phyloP scores from a whole-genome alignment of 169 alveolate genomes.

The Toxoplasma gondii region DNA sequence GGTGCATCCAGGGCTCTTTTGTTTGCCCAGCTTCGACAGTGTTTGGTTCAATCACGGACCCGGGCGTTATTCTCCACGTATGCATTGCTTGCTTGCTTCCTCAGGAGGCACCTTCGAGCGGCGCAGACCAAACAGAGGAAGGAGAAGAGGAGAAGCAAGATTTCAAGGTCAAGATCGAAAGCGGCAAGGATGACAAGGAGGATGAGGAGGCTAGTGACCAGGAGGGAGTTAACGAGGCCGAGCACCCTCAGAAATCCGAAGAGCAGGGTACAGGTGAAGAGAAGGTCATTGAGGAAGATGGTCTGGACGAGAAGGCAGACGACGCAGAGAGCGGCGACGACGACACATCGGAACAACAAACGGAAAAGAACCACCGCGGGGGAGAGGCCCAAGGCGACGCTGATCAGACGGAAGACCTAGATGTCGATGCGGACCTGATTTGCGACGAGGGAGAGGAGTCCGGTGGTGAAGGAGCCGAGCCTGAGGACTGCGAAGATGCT shows the following conservation, averaged over 20 bases:
- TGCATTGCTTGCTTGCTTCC: neutral
- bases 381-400: neutral
- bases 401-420: neutral
- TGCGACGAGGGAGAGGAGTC: neutral
- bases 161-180: neutral
- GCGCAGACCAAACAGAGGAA: neutral
- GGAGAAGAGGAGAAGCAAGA: neutral
- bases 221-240: neutral
- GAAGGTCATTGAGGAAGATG: constrained; percentile 38
- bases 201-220: neutral
- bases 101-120: neutral
- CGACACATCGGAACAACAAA: constrained; percentile 22
- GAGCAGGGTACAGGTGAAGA: constrained; percentile 3
- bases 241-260: neutral
- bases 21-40: no score
- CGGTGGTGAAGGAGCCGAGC: neutral
- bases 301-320: neutral
- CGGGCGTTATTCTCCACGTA: neutral
- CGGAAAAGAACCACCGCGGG: neutral
- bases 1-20: no score
- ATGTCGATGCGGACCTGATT: neutral
- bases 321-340: neutral
- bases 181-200: neutral
- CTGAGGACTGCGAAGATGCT: neutral
- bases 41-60: no score